These are phyloP conservation scores for Ceratobasidium sp. DNA, from an alignment of 1,284 basidiomycete species.

Conservation along the genomic window DNA sequence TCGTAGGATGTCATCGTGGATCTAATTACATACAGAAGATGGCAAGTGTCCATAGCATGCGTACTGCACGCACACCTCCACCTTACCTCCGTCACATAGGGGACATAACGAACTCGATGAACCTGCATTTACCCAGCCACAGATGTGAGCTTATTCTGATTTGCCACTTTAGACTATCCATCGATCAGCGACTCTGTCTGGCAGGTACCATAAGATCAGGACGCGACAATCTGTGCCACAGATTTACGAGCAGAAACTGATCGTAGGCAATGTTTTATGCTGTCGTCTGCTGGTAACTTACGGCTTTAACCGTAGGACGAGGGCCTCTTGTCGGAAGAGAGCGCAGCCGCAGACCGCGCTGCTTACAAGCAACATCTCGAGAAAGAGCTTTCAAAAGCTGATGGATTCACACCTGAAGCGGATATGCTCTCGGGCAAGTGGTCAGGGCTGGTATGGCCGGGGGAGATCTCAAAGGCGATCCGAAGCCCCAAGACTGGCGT, in stretches of 20 bases:
- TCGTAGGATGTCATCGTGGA: constrained; percentile 83
- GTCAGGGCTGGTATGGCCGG: constrained; percentile 78
- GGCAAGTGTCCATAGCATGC: constrained; percentile 58
- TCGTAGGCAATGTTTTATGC: constrained; percentile 60
- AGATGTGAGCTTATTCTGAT: constrained; percentile 61
- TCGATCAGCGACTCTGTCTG: neutral
- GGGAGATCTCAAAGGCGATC: constrained; percentile 60
- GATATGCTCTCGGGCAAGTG: constrained; percentile 73
- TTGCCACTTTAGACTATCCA: neutral
- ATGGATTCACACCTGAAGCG: constrained; percentile 62
- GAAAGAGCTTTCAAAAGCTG: constrained; percentile 63
- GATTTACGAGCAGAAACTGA: constrained; percentile 80
- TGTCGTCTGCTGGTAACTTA: constrained; percentile 17
- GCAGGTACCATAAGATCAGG: constrained; percentile 77
- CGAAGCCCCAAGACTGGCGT: constrained; percentile 77
- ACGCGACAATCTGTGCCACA: constrained; percentile 79
- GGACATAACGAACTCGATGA: constrained; percentile 93
- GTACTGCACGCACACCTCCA: constrained; percentile 12
- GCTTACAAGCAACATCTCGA: constrained; percentile 72
- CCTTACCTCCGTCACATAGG: constrained; percentile 52
- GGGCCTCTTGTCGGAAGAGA: constrained; percentile 63
- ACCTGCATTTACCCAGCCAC: constrained; percentile 88
- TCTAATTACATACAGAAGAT: constrained; percentile 85
- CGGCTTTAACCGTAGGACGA: constrained; percentile 59
- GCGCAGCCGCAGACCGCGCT: constrained; percentile 63